phyloP scores from a whole-genome alignment of 108 stramenopile genomes.

The Pseudonitzschia multiseries region DNA sequence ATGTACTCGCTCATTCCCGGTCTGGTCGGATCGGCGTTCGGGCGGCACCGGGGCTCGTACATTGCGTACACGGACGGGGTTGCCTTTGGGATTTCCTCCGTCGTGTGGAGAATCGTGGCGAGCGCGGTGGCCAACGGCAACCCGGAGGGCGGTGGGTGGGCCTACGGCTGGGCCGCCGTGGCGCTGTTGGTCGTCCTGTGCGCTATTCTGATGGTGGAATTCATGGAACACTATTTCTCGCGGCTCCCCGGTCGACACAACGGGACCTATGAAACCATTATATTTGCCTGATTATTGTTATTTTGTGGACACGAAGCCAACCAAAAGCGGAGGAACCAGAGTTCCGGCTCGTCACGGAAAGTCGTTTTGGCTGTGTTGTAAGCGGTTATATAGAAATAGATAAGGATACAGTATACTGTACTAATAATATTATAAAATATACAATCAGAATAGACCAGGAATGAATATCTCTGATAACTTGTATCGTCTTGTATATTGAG shows the following conservation, averaged over 20 bases:
- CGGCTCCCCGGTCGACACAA: constrained; percentile 21
- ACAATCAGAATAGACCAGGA: not conserved
- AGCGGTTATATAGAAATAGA: not conserved
- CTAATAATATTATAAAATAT: not conserved
- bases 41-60: constrained; percentile 70
- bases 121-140: constrained; percentile 63
- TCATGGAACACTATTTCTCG: constrained; percentile 80
- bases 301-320: too few species aligned
- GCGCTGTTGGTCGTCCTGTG: constrained; percentile 70
- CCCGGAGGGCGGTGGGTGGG: constrained; percentile 76
- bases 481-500: too few species aligned
- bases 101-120: constrained; percentile 74
- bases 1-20: constrained; percentile 80
- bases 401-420: too few species aligned
- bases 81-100: constrained; percentile 60
- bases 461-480: too few species aligned
- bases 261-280: constrained; percentile 59
- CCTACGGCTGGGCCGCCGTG: constrained; percentile 83
- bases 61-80: constrained; percentile 76
- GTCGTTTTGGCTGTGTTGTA: too few species aligned
- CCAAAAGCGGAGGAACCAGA: too few species aligned
- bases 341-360: too few species aligned
- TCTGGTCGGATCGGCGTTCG: constrained; percentile 72
- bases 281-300: constrained; percentile 49
- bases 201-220: constrained; percentile 76